Evolutionary conservation across 129 eudicot genomes (phyloP), one percentile per base, ranked within the genome.

Genomic region (Pulicaria dysenterica): DNA sequence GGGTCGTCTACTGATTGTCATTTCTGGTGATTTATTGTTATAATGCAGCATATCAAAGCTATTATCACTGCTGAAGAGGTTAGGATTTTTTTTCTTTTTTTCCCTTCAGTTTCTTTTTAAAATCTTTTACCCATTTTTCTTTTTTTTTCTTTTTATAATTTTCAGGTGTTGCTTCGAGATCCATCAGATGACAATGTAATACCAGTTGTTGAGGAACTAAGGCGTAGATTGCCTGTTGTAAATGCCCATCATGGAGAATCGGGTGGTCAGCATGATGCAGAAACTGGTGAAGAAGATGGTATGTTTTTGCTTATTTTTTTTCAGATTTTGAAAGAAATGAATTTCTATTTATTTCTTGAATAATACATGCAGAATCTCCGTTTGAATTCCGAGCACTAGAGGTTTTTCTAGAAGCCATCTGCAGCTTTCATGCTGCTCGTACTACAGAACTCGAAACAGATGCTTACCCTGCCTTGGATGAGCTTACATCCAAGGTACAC

Each of bases 371-470:
- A 93, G 98, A 89, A 51, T 93, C 90, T 64, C 96, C 98, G 12
- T 93, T 93, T 87, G 98, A 93, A 73, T 93, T 93, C 43, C 84
- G 86, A 46, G 98, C 96, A 62, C 83, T 93, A 48, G 98, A 93
- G 83, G 96, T 93, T 39, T 90, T 95, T 43, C 73, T 93, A 81
- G 96, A 93, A 77, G 91, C 95, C 61, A 89, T 93, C 8, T 93
- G 98, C 83, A 93, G 96, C 64, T 87, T 79, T 73, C 98, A 81
- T 73, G 84, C 92, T 64, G 96, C 96, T 11, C 96, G 96, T 56
- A 84, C 90, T 5, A 85, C 90, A 24, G 95, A 93, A 79, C 63
- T 93, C 73, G 98, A 93, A 84, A 85, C 86, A 8, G 96, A 87
- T 74, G 96, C 92, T 48, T 89, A 93, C 62, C 98, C 98, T 17